Evolutionary conservation across 352 stramenopile species (phyloP), one percentile per base, ranked within the genome.

Genomic region (Blastocystis sp.): DNA sequence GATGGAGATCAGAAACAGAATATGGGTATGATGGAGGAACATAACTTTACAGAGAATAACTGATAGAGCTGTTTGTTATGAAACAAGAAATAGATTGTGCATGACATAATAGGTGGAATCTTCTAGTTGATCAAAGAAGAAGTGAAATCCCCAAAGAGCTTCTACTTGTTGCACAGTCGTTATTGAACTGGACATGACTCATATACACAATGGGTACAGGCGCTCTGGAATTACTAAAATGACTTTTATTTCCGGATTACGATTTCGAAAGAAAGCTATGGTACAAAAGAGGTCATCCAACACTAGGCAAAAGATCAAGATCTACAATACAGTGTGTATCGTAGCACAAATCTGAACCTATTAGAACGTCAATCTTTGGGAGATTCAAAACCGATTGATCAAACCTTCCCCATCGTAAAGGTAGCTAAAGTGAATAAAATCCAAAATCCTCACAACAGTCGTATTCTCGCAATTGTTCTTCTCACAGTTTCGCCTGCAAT

Each of bases 181-280:
- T 13, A 59, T 59, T n/a, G 50, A 61, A 34, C 34, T 80, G 4
- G 43, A 11, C 0, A 43, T 80, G 26, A n/a, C n/a, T 18, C 15
- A 47, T n/a, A 13, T 9, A 23, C 0, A 62, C 39, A 18, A 39
- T 6, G 50, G 0, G 1, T 84, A 84, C 73, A 66, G 20, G 37
- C 73, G 54, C 20, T 84, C 43, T n/a, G 73, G 73, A 68, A 84
- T 45, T 3, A 66, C 50, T n/a, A 84, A 68, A 9, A 84, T 50
- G 20, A 84, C 59, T n/a, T 68, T 47, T 37, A 50, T 54, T 26
- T 84, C 13, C 13, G 45, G 45, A 69, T 69, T 84, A 11, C 26
- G 56, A 0, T 66, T 13, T n/a, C 26, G 4, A n/a, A 84, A 53
- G 15, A 66, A 84, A 34, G 73, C 50, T 6, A 84, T 29, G 9